phyloP scores from a whole-genome alignment of 2,329 filamentous ascomycete genomes.

The Dothideomycetidae sp. region DNA sequence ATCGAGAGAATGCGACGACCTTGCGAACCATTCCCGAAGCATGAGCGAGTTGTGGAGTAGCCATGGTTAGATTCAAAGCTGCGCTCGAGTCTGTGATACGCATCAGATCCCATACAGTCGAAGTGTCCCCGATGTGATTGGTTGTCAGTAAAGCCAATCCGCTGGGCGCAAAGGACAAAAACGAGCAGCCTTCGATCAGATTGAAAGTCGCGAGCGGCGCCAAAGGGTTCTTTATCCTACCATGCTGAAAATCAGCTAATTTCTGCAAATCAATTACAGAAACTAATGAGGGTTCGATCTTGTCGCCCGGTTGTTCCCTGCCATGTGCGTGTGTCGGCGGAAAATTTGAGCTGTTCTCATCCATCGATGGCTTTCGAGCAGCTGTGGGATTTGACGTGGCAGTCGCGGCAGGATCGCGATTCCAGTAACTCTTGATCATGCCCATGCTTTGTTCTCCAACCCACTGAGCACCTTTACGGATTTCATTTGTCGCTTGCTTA shows the following conservation, averaged over 20 bases:
- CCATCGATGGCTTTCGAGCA: slow-evolving; percentile 14
- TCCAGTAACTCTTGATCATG: slow-evolving; percentile 72
- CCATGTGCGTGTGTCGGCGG: slow-evolving; percentile 59
- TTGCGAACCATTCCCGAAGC: slow-evolving; percentile 47
- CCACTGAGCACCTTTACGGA: slow-evolving; percentile 62
- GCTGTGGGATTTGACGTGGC: slow-evolving; percentile 12
- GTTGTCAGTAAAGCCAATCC: slow-evolving; percentile 63
- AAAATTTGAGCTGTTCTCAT: slow-evolving; percentile 29
- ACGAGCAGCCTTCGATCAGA: slow-evolving; percentile 62
- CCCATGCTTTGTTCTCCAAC: slow-evolving; percentile 63
- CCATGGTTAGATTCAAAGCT: slow-evolving; percentile 8
- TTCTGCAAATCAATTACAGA: slow-evolving; percentile 58
- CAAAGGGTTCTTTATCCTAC: slow-evolving; percentile 35
- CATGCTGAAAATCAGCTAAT: slow-evolving; percentile 35
- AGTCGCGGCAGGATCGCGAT: slow-evolving; percentile 21
- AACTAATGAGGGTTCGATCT: slow-evolving; percentile 53
- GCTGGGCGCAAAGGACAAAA: slow-evolving; percentile 61
- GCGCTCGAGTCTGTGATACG: slow-evolving; percentile 33
- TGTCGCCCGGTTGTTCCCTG: slow-evolving; percentile 40
- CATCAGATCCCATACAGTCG: slow-evolving; percentile 69
- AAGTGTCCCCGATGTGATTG: slow-evolving; percentile 70
- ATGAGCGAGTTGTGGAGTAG: slow-evolving; percentile 7
- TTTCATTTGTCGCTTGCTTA: slow-evolving; percentile 61
- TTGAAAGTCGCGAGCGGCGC: slow-evolving; percentile 58
- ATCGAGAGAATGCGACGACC: slow-evolving; percentile 73